Evolutionary conservation across 441 rosid genomes (phyloP), one percentile per base, ranked within the genome.

Genomic region (Macaranga tanarius): DNA sequence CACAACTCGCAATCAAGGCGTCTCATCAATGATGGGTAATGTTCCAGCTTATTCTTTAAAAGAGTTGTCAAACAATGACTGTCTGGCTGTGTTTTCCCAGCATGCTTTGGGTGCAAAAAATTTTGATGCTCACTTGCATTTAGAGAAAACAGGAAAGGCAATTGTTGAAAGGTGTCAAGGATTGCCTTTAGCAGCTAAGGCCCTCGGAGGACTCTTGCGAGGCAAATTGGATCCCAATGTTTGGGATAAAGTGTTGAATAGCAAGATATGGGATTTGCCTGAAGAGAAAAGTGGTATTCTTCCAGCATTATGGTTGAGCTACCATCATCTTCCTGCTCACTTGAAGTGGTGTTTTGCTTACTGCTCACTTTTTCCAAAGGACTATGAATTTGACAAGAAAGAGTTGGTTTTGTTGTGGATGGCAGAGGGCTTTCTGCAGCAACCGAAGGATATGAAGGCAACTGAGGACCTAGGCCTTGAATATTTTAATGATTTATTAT

Each of bases 381-480:
- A 40, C 40, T 34, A 69, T 22, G 26, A 69, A 56, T 69, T 42
- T 23, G 63, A 69, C 3, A 19, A 40, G 22, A 56, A 68, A 26
- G 73, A 58, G 56, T n/a, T 70, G 45, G 56, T 70, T 70, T 70
- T 31, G 38, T 31, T 31, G 38, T 31, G 38, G 38, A 31, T 31
- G 38, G 38, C 38, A 2, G 38, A 31, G 64, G 73, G 65, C 16
- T 54, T 58, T 58, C 26, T 26, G 54, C 56, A 47, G 20, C 63
- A 40, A 56, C 26, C 69, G 7, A 45, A 52, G 75, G 78, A 73
- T 16, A 70, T 4, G 38, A 75, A 68, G 67, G 51, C 51, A 56
- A 56, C 63, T 40, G 73, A 73, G 67, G 77, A 70, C 58, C 51
- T 76, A 11, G 83, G 77, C 1, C 31, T 12, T 1, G 71, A 70